Base-by-base conservation (phyloP, 768 basidiomycete genomes). In the Rhodosporidiobolus sp. region DNA sequence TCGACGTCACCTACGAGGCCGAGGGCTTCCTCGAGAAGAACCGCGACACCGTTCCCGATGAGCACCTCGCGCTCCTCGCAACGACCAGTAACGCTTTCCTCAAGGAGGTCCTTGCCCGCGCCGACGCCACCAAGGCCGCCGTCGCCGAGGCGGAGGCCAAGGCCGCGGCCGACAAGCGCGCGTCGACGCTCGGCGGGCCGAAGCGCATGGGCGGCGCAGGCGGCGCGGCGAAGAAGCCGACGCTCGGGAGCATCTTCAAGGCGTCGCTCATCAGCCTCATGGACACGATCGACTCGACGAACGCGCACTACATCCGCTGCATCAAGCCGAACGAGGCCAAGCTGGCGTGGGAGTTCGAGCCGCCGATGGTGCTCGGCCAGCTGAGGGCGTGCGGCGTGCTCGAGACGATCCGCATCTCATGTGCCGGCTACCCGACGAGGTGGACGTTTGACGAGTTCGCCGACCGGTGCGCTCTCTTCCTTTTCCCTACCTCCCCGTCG, bases 371-470 rank as follows among this genome's bases (percentile, higher is more conserved):
- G 24, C 83, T 99, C 55, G 88, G 92, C 28, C 96, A 99, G 80
- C 83, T 99, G 38, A 87, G 96, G 58, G 96, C 96, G 67, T 99
- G 96, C 82, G 96, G 96, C 88, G 96, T 99, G 65, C 85, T 99
- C 53, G 96, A 99, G 82, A 99, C 96, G 7, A 99, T 99, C 78
- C 87, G 94, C 67, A 99, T 99, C 80, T 94, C 92, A 82, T 98
- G 96, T 82, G 96, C 96, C 55, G 96, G 96, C 45, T 99, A 99
- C 82, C 96, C 96, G 38, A 93, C 93, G 20, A 86, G 96, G 46
- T 98, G 96, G 96, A 93, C 89, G 7, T 99, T 97, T 76, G 94
- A 94, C 79, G 96, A 98, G 81, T 99, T 99, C 79, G 96, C 92
- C 8, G 94, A 98, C 80, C 87, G 96, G 93, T 95, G 75, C 76